Conservation (phyloP, 2,329 filamentous ascomycete species). For the Cordyceps pruinosa region DNA sequence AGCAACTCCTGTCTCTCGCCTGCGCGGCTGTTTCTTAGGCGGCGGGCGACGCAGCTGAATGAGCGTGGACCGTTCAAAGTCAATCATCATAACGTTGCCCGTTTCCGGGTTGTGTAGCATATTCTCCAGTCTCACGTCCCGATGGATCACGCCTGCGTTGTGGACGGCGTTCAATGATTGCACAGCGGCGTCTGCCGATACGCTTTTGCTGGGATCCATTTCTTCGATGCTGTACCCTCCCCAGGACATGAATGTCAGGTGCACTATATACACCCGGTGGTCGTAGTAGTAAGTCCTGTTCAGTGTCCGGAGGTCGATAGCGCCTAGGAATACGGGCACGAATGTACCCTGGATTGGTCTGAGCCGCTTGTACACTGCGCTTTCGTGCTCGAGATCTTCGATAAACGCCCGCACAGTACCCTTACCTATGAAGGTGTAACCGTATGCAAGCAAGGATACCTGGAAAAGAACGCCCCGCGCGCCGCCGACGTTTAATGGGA, state of each 20-base stretch:
- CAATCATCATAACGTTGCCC: background rate
- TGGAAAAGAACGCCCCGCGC: conserved; percentile 34
- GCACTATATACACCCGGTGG: conserved; percentile 24
- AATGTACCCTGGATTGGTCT: conserved; percentile 25
- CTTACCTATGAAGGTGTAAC: conserved; percentile 39
- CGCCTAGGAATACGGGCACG: conserved; percentile 32
- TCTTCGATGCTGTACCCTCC: conserved; percentile 19
- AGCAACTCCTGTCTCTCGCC: too few relatives aligned
- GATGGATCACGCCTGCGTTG: background rate
- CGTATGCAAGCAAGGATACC: conserved; percentile 32
- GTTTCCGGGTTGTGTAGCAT: background rate
- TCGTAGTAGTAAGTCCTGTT: conserved; percentile 28
- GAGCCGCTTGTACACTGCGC: conserved; percentile 28
- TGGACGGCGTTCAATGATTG: background rate
- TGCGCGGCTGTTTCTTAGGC: too few relatives aligned
- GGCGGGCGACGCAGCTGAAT: too few relatives aligned
- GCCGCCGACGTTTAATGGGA: conserved; percentile 22
- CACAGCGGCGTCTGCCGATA: background rate
- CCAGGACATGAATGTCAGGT: conserved; percentile 30
- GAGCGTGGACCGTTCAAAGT: background rate
- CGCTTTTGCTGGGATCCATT: background rate
- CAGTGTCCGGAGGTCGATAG: conserved; percentile 28
- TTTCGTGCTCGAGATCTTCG: conserved; percentile 29
- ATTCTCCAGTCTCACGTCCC: background rate
- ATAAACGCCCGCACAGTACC: conserved; percentile 30